Evolutionary conservation across 345 rosid genomes (phyloP), one percentile per base, ranked within the genome.

Genomic region (Bretschneidera sinensis): DNA sequence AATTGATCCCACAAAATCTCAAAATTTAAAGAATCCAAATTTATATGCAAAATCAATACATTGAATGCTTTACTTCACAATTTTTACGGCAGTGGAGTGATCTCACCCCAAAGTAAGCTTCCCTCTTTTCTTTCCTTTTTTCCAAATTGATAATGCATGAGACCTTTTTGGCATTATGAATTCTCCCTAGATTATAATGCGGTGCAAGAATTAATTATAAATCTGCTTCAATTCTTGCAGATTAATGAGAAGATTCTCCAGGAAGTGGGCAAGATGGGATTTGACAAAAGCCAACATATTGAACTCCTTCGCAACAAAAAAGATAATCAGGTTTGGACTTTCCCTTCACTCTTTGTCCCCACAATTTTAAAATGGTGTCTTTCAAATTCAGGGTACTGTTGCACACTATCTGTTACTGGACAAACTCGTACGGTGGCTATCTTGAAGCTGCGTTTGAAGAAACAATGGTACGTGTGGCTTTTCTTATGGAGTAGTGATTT

Each of bases 351-450:
- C 69, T 19, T 51, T 21, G 8, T 33, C 34, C 59, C n/a, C 62
- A 33, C 15, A 48, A 19, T 23, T 34, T 48, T 33, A 55, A 17
- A n/a, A 22, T 60, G 16, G 24, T 45, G 2, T 34, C 62, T 45
- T 52, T 83, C n/a, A n/a, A n/a, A n/a, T 72, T 51, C 95, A 94
- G 99, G 97, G 78, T 19, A 94, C 97, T 56, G 95, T 94, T 60
- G 82, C 99, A 16, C 90, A 94, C 76, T 88, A 90, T 84, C 65
- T 94, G 66, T 73, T 86, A 62, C 64, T 90, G 82, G 96, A 90
- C 85, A 90, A 88, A 22, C 76, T 86, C 70, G 63, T 82, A 85
- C 59, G 83, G 79, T 63, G 87, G 87, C 48, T 79, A 85, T 79
- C 84, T 80, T n/a, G 84, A 83, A 69, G 88, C 92, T 24, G 88